Evolutionary conservation across 805 yeast species (phyloP).

Genomic region (Candida pseudoglaebosa): DNA sequence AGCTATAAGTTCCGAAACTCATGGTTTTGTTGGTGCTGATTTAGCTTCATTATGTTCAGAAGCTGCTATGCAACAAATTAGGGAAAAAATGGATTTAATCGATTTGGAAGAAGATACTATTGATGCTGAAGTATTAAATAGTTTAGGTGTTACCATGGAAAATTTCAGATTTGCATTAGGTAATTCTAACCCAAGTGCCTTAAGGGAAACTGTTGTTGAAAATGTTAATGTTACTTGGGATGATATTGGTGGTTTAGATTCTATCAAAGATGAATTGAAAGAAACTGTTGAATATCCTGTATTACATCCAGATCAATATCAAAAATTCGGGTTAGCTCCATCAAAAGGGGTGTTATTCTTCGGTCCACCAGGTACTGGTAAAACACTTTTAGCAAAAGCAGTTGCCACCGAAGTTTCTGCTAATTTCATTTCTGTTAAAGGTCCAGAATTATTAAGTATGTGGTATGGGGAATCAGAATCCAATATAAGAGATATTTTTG

Average conservation of each 20-base stretch:
- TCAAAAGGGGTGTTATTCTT: slow-evolving; percentile 97
- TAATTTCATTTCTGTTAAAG: slow-evolving; percentile 91
- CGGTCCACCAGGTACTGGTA: slow-evolving; percentile 99
- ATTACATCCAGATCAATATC: slow-evolving; percentile 96
- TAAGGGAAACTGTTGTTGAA: slow-evolving; percentile 99
- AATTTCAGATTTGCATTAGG: slow-evolving; percentile 97
- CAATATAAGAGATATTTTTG: slow-evolving; percentile 94
- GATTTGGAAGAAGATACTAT: slow-evolving; percentile 95
- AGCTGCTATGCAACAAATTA: slow-evolving; percentile 99
- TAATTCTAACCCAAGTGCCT: slow-evolving; percentile 96
- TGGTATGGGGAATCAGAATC: slow-evolving; percentile 99
- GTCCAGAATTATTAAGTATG: slow-evolving; percentile 96
- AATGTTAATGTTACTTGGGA: slow-evolving; percentile 99
- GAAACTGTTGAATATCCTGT: slow-evolving; percentile 99
- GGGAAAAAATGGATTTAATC: slow-evolving; percentile 98
- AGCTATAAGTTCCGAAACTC: slow-evolving; percentile 94
- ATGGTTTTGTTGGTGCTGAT: slow-evolving; percentile 99
- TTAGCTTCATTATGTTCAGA: slow-evolving; percentile 98
- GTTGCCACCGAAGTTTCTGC: slow-evolving; percentile 97
- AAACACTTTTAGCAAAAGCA: slow-evolving; percentile 92
- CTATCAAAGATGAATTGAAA: slow-evolving; percentile 92
- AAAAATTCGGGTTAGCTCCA: slow-evolving; percentile 96
- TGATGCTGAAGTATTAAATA: slow-evolving; percentile 94
- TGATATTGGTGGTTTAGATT: slow-evolving; percentile 97
- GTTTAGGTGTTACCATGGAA: slow-evolving; percentile 97